Base-by-base conservation (phyloP, 805 yeast genomes). In the Myxozyma kluyveri region DNA sequence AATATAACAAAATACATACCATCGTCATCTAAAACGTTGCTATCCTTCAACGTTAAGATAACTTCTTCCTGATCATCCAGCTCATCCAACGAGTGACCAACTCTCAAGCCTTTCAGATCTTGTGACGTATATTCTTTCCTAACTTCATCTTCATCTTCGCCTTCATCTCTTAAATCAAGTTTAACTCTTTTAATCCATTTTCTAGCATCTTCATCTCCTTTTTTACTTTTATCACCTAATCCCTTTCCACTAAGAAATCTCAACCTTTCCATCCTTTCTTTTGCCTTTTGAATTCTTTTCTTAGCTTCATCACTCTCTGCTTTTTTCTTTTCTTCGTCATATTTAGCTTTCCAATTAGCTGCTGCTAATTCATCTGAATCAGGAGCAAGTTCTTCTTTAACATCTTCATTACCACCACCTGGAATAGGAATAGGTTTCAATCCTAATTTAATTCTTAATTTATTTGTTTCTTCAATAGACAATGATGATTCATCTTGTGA, bases 1-100 rank as follows among this genome's bases (percentile, higher is more conserved):
- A 31, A 3, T 69, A 31, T 27, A 6, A 3, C 9, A 37, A 22
- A 69, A 7, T 66, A 69, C 17, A 65, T 65, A 29, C 69, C 76
- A 69, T 32, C 49, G 9, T 63, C 63, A 24, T 62, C 73, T 31
- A 62, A 42, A 14, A 62, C 60, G 21, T 67, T 66, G n/a, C 65
- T 59, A 57, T 82, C 87, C 43, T 79, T 75, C 45, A 85, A 69
- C 0, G 89, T 84, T 46, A 86, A 68, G 2, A 84, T 70, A 3
- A 75, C 70, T 24, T 72, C 75, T 3, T 68, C 64, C n/a, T 68
- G 58, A 1, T 75, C 58, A 12, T 64, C 61, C 9, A 82, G 61
- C n/a, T 75, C 75, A n/a, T 63, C 62, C 9, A 69, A 35, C 31
- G 67, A 65, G 63, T 82, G 86, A 0, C 74, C 77, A 2, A 82